Evolutionary conservation across 129 eudicot species (phyloP), one percentile per base, ranked within the genome.

Genomic region (Saposhnikovia divaricata): DNA sequence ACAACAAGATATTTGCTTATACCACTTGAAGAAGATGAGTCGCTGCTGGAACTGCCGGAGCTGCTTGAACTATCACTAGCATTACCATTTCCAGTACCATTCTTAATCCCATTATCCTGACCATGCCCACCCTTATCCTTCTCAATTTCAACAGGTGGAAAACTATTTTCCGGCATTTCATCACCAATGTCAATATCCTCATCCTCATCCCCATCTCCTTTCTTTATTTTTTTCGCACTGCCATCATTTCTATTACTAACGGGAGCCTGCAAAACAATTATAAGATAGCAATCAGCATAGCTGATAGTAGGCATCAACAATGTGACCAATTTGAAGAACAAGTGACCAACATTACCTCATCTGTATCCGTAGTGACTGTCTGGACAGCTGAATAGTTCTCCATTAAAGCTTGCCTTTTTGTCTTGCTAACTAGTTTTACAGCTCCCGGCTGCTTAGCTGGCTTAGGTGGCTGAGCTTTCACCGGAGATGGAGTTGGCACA

Each of bases 21-120:
- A 94, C 98, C 98, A 61, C 98, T 94, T 4, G 98, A 93, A 14
- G 98, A 93, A n/a, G 98, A 93, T 0, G 97, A 91, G 61, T 82
- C 98, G 45, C 97, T 94, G 70, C 98, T 83, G 2, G 98, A 93
- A 80, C 98, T 88, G 78, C 98, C 86, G 0, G 97, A 94, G 39
- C 98, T 88, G 72, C 98, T 94, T 0, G 98, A 91, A 57, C 92
- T 90, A 81, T 96, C 88, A 81, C 89, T 85, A 0, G 86, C 94
- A 85, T 86, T 85, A 19, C 78, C 88, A 50, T 79, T 74, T 1
- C 74, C 85, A 82, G 69, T 82, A 0, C 66, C 85, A 46, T 82
- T 83, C 9, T 63, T 84, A 27, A 81, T 76, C 31, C 81, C 88
- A 61, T 81, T 81, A 44, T 69, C 87, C 77, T 89, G 57, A 45